These are phyloP conservation scores for Fusarium transvaalense DNA, from an alignment of 2,329 filamentous ascomycete genomes.

Conservation along the genomic window DNA sequence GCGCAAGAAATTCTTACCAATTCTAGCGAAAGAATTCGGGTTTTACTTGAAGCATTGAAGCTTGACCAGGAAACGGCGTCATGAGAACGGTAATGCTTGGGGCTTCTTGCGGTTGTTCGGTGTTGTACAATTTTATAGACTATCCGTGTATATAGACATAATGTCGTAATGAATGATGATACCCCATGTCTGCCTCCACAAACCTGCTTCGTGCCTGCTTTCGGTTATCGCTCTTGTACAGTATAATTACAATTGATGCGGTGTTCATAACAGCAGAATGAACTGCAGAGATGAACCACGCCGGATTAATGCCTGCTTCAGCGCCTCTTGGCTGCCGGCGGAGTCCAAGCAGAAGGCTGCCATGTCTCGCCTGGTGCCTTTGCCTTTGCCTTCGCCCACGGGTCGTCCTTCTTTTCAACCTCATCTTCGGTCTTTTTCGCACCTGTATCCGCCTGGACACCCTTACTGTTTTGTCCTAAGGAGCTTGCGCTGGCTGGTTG, in stretches of 20 bases:
- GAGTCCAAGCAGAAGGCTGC: slow-evolving; percentile 75
- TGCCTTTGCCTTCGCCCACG: slow-evolving; percentile 67
- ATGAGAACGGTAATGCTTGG: slow-evolving; percentile 9
- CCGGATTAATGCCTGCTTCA: slow-evolving; percentile 22
- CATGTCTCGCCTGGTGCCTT: slow-evolving; percentile 71
- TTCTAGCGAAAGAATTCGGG: slow-evolving; percentile 59
- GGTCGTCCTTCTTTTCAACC: slow-evolving; percentile 56
- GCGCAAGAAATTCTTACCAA: slow-evolving; percentile 60
- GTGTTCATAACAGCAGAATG: background rate
- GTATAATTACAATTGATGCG: slow-evolving; percentile 25
- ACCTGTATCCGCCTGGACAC: slow-evolving; percentile 9
- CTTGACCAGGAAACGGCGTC: slow-evolving; percentile 36
- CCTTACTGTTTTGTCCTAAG: slow-evolving; percentile 10
- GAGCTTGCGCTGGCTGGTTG: slow-evolving; percentile 18
- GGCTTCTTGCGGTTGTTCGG: slow-evolving; percentile 6
- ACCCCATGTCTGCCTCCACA: slow-evolving; percentile 4
- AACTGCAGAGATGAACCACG: background rate
- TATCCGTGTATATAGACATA: slow-evolving; percentile 41
- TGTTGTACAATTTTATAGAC: slow-evolving; percentile 42
- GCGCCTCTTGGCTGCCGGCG: slow-evolving; percentile 55
- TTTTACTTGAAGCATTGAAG: slow-evolving; percentile 55
- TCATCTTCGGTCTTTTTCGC: slow-evolving; percentile 15
- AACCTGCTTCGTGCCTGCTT: background rate
- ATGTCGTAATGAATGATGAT: slow-evolving; percentile 45
- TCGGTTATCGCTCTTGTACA: slow-evolving; percentile 24